phyloP scores from a whole-genome alignment of 140 eudicot genomes.

The Cichorium intybus region DNA sequence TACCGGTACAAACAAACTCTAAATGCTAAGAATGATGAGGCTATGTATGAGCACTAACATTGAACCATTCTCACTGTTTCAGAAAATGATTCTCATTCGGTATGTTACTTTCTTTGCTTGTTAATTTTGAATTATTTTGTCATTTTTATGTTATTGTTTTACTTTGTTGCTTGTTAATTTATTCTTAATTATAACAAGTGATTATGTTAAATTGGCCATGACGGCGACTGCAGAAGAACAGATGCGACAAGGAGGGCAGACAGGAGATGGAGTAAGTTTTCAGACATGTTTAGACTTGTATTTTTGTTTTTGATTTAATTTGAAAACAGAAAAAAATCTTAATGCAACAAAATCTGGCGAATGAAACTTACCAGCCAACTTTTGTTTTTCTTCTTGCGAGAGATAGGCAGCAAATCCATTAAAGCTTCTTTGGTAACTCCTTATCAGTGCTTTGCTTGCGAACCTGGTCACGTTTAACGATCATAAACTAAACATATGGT shows the following conservation, averaged over 20 bases:
- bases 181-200: too few species aligned
- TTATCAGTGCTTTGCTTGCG: neutral
- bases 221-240: too few species aligned
- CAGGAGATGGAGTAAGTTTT: neutral
- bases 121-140: too few species aligned
- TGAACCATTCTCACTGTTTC: too few species aligned
- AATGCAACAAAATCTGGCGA: neutral
- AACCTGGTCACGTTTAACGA: neutral
- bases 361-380: slow-evolving; percentile 6
- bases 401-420: slow-evolving; percentile 12
- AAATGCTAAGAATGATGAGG: neutral
- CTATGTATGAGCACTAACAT: neutral
- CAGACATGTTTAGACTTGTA: neutral
- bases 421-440: slow-evolving; percentile 8
- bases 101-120: neutral
- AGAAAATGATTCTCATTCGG: too few species aligned
- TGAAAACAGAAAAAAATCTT: neutral
- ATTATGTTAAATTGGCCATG: too few species aligned
- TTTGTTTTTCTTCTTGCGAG: neutral
- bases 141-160: neutral
- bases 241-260: neutral
- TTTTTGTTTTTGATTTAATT: too few species aligned
- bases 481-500: neutral
- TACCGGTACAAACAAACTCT: neutral
- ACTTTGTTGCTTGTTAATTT: too few species aligned